These are phyloP conservation scores for Linum trigynum DNA, from an alignment of 345 rosid genomes.

Conservation along the genomic window DNA sequence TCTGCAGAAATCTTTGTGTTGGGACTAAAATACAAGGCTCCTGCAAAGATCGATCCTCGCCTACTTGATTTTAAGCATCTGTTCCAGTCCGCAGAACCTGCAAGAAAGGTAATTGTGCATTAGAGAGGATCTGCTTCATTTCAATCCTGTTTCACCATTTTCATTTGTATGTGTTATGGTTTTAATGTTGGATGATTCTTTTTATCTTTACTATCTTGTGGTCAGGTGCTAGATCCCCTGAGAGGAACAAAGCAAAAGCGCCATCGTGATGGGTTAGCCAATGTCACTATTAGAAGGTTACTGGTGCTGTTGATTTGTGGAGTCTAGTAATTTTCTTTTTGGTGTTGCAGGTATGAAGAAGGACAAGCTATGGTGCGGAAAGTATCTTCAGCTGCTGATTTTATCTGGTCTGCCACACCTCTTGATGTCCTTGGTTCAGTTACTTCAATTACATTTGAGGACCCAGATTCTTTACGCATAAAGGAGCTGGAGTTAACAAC, in stretches of 20 bases:
- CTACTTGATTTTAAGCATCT: too few species aligned
- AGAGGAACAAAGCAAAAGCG: conserved; percentile 64
- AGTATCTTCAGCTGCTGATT: conserved; percentile 70
- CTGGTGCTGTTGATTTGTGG: neutral
- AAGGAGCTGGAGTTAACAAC: conserved; percentile 64
- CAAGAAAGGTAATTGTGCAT: too few species aligned
- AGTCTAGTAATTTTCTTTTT: neutral
- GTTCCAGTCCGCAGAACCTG: too few species aligned
- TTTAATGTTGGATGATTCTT: too few species aligned
- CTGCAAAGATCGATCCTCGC: too few species aligned
- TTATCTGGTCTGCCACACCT: conserved; percentile 69
- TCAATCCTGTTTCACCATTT: too few species aligned
- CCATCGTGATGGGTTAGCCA: conserved; percentile 68
- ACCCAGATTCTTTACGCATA: conserved; percentile 46
- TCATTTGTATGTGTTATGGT: too few species aligned
- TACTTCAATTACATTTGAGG: conserved; percentile 63
- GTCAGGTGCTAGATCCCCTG: conserved; percentile 87
- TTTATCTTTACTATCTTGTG: too few species aligned
- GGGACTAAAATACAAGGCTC: conserved; percentile 60
- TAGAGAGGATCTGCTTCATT: neutral
- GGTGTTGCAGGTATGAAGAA: conserved; percentile 54
- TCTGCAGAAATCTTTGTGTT: conserved; percentile 85
- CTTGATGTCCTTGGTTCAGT: conserved; percentile 89
- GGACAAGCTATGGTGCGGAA: conserved; percentile 59
- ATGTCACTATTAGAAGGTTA: conserved; percentile 1